These are phyloP conservation scores for Saturnispora gosingensis DNA, from an alignment of 805 yeast genomes.

Conservation along the genomic window DNA sequence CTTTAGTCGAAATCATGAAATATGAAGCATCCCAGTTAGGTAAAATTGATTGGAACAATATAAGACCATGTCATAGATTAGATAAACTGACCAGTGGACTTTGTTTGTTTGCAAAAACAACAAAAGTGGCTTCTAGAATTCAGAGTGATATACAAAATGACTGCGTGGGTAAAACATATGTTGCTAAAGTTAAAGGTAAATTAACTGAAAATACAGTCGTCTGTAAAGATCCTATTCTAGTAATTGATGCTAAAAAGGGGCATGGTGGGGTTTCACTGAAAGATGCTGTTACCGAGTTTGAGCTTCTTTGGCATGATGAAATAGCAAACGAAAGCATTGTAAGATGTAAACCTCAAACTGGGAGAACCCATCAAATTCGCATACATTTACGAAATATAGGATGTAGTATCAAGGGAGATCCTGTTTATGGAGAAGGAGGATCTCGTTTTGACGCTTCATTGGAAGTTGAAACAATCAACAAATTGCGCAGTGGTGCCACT, in stretches of 20 bases:
- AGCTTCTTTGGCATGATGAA: conserved; percentile 24
- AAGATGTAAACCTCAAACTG: conserved; percentile 40
- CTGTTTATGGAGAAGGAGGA: conserved; percentile 19
- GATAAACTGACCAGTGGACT: conserved; percentile 50
- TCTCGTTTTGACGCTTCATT: conserved; percentile 7
- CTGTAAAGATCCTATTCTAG: conserved; percentile 32
- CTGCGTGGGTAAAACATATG: conserved; percentile 32
- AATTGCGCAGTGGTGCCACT: background rate
- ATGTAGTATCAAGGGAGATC: conserved; percentile 29
- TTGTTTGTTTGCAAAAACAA: conserved; percentile 35
- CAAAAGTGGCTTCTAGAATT: conserved; percentile 25
- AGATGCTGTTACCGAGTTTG: conserved; percentile 17
- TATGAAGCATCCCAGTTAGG: conserved; percentile 15
- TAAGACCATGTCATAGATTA: conserved; percentile 38
- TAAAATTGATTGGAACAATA: conserved; percentile 3
- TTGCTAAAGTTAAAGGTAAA: conserved; percentile 36
- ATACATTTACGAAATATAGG: conserved; percentile 43
- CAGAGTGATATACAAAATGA: conserved; percentile 28
- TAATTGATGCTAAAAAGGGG: conserved; percentile 25
- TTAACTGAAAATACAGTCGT: conserved; percentile 28
- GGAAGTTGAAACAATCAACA: background rate
- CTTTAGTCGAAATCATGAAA: conserved; percentile 38
- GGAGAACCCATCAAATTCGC: conserved; percentile 49
- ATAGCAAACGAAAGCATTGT: conserved; percentile 34
- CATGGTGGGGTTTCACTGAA: conserved; percentile 20